phyloP scores from a whole-genome alignment of 495 filamentous ascomycete species.

The Aspergillus taichungensis region DNA sequence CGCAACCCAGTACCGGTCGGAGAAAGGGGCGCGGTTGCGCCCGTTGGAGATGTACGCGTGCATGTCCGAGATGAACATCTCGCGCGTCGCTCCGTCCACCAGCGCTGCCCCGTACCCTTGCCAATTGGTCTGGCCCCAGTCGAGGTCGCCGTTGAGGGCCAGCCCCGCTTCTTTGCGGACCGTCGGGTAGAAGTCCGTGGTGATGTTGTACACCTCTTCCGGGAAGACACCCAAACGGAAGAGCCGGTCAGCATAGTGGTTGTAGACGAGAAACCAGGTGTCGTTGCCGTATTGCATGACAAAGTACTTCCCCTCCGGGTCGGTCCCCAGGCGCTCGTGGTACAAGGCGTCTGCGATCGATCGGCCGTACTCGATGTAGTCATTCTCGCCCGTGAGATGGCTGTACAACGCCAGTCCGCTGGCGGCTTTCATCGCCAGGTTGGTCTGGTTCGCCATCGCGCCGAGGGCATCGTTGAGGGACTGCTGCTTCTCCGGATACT shows the following conservation, averaged over 20 bases:
- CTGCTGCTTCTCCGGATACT: constrained; percentile 36
- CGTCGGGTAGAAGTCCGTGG: constrained; percentile 23
- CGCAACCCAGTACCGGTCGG: constrained; percentile 25
- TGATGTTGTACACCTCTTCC: constrained; percentile 23
- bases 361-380: constrained; percentile 27
- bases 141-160: constrained; percentile 20
- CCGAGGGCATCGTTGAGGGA: constrained; percentile 41
- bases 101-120: constrained; percentile 24
- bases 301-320: constrained; percentile 30
- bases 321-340: constrained; percentile 26
- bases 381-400: constrained; percentile 19
- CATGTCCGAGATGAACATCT: constrained; percentile 23
- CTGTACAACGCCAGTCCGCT: constrained; percentile 37
- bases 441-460: constrained; percentile 40
- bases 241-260: constrained; percentile 31
- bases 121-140: constrained; percentile 35
- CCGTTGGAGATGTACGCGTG: constrained; percentile 33
- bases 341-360: constrained; percentile 31
- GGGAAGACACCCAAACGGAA: constrained; percentile 31
- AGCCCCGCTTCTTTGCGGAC: constrained; percentile 23
- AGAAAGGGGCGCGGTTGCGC: constrained; percentile 32
- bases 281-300: constrained; percentile 23
- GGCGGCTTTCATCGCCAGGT: constrained; percentile 43
- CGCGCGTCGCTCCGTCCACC: constrained; percentile 11
- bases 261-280: constrained; percentile 30